Base-by-base conservation (phyloP, 208 protist species). In the Trypanosoma boissoni region DNA sequence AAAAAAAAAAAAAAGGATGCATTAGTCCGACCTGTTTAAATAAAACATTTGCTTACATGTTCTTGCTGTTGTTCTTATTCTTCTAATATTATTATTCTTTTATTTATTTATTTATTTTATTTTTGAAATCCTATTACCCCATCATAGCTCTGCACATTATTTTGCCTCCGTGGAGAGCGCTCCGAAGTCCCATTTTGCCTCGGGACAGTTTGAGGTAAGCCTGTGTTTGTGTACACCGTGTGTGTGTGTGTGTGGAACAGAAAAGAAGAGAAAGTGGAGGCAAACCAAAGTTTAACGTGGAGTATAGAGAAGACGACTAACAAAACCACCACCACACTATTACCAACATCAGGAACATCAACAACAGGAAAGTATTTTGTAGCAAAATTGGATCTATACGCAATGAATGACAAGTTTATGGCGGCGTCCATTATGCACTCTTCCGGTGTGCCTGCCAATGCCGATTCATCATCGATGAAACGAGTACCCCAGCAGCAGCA, bases 171-270 rank as follows among this genome's bases (percentile, higher is more conserved):
- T 6, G 34, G 8, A 6, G 12, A 12, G 8, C 8, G 12, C 8
- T 39, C 12, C 12, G 6, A 39, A 16, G 6, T 39, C n/a, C 28
- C n/a, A n/a, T n/a, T n/a, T n/a, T n/a, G n/a, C n/a, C n/a, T n/a
- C n/a, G n/a, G n/a, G n/a, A n/a, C n/a, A n/a, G n/a, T n/a, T n/a
- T n/a, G n/a, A n/a, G n/a, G n/a, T n/a, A n/a, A n/a, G n/a, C n/a
- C n/a, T n/a, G n/a, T n/a, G n/a, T n/a, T n/a, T n/a, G n/a, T n/a
- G n/a, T n/a, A n/a, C n/a, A n/a, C n/a, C n/a, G n/a, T 53, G 20
- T 53, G n/a, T 45, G 41, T 64, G 29, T 66, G 52, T 67, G 46
- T 46, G 42, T 58, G 56, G 4, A 26, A 21, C 44, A 51, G 41
- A 27, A 43, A 53, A 24, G 2, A 31, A 36, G 52, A 26, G 3